These are phyloP conservation scores for Aspergillus candidus DNA, from an alignment of 2,329 filamentous ascomycete genomes.

Conservation along the genomic window DNA sequence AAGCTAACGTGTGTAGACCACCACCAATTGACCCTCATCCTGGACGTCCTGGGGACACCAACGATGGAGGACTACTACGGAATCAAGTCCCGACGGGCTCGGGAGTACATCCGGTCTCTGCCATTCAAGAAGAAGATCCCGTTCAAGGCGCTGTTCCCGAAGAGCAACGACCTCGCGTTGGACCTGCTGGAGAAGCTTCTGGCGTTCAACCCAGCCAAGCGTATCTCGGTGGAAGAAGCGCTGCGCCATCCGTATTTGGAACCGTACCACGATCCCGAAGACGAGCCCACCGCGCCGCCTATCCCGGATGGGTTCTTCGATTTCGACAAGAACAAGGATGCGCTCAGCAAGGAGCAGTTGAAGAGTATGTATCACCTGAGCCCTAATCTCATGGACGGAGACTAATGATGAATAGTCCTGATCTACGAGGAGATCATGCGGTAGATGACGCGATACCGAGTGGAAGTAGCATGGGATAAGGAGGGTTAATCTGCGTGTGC, in stretches of 20 bases:
- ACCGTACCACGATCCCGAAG: slow-evolving; percentile 97
- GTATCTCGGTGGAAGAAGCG: slow-evolving; percentile 95
- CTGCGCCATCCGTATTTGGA: slow-evolving; percentile 97
- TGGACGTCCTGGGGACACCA: slow-evolving; percentile 93
- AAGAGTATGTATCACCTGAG: slow-evolving; percentile 57
- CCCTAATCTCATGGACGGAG: slow-evolving; percentile 3
- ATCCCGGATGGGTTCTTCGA: slow-evolving; percentile 99
- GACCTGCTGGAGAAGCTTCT: slow-evolving; percentile 93
- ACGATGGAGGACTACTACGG: slow-evolving; percentile 99
- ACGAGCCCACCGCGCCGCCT: slow-evolving; percentile 91
- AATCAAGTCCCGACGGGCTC: slow-evolving; percentile 94
- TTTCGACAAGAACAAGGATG: slow-evolving; percentile 99
- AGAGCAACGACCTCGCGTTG: slow-evolving; percentile 94
- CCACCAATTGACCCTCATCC: slow-evolving; percentile 92
- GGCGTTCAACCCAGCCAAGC: slow-evolving; percentile 97
- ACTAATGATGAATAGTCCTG: slow-evolving; percentile 47
- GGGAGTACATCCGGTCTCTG: slow-evolving; percentile 95
- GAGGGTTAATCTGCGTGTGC: no score
- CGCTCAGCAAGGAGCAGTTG: slow-evolving; percentile 93
- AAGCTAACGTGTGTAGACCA: slow-evolving; percentile 58
- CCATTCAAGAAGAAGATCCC: slow-evolving; percentile 99
- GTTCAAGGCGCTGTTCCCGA: slow-evolving; percentile 93
- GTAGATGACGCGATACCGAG: slow-evolving; percentile 29
- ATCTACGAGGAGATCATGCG: slow-evolving; percentile 97
- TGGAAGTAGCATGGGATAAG: background rate